These are phyloP conservation scores for Ogataea philodendri DNA, from an alignment of 805 yeast genomes.

Conservation along the genomic window DNA sequence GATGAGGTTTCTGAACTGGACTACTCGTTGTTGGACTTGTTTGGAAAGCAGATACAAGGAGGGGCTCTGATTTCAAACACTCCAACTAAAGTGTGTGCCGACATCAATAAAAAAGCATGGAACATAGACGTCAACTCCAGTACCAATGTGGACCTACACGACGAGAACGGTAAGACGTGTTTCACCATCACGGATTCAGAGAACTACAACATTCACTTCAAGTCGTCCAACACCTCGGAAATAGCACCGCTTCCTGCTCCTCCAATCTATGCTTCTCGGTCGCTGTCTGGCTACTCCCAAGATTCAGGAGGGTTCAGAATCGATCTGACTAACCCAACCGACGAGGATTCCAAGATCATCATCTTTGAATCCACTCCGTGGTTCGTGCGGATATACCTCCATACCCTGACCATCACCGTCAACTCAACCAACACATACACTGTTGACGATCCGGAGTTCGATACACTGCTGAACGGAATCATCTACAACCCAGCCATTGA, in stretches of 20 bases:
- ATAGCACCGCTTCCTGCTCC: slow-evolving; percentile 45
- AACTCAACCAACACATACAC: slow-evolving; percentile 24
- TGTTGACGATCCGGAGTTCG: slow-evolving; percentile 29
- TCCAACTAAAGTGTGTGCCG: slow-evolving; percentile 44
- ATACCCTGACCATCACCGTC: slow-evolving; percentile 50
- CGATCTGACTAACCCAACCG: slow-evolving; percentile 66
- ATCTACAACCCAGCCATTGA: slow-evolving; percentile 77
- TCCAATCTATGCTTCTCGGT: slow-evolving; percentile 74
- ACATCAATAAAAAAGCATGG: slow-evolving; percentile 46
- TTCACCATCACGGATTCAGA: slow-evolving; percentile 23
- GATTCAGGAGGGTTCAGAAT: slow-evolving; percentile 88
- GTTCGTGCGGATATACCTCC: slow-evolving; percentile 83
- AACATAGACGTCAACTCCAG: slow-evolving; percentile 20
- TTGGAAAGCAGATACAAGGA: slow-evolving; percentile 67
- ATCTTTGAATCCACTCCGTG: slow-evolving; percentile 88
- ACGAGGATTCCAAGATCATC: slow-evolving; percentile 45
- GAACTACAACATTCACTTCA: slow-evolving; percentile 39
- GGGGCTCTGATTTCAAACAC: slow-evolving; percentile 54
- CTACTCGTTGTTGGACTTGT: slow-evolving; percentile 61
- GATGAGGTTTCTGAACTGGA: slow-evolving; percentile 45
- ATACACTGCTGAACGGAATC: slow-evolving; percentile 46
- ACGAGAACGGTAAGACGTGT: slow-evolving; percentile 21
- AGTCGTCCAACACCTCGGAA: slow-evolving; percentile 44
- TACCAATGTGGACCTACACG: slow-evolving; percentile 1
- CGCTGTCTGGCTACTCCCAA: slow-evolving; percentile 88